Evolutionary conservation across 2,329 filamentous ascomycete species (phyloP).

Genomic region (Ophiostoma piceae): DNA sequence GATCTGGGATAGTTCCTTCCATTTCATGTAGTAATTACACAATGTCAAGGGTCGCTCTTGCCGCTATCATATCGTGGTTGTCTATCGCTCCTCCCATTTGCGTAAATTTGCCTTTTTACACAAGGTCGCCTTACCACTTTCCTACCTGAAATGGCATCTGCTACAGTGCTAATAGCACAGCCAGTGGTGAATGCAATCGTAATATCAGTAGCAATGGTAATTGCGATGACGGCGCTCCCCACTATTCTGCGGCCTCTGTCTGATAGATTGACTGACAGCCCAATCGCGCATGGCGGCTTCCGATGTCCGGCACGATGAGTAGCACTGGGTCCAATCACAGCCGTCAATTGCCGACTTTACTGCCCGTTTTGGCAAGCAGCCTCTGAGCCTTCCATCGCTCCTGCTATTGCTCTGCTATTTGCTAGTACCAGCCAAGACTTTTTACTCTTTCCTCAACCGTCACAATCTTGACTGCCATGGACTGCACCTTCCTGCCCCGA

Average conservation of each 20-base stretch:
- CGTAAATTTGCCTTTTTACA: not conserved
- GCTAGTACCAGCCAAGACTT: not conserved
- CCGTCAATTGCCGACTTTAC: conserved; percentile 17
- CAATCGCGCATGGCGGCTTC: conserved; percentile 11
- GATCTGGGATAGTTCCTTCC: not conserved
- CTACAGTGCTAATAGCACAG: not conserved
- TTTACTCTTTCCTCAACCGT: conserved; percentile 5
- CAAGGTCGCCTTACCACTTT: not conserved
- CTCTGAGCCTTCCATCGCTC: not conserved
- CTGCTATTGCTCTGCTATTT: not conserved
- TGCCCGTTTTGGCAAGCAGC: conserved; percentile 10
- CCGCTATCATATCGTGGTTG: not conserved
- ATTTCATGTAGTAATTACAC: conserved; percentile 1
- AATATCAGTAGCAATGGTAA: not conserved
- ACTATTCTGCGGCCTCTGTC: not conserved
- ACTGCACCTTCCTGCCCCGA: conserved; percentile 14
- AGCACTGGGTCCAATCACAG: conserved; percentile 22
- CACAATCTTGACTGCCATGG: not conserved
- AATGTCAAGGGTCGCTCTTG: conserved; percentile 4
- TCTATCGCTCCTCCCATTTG: not conserved
- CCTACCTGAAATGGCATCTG: not conserved
- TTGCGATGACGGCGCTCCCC: conserved; percentile 4
- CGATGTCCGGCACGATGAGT: conserved; percentile 17
- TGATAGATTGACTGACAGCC: conserved; percentile 8
- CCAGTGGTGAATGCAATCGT: no score